Conservation (phyloP, 2,329 filamentous ascomycete species). For the Ambrosiella cleistominuta region DNA sequence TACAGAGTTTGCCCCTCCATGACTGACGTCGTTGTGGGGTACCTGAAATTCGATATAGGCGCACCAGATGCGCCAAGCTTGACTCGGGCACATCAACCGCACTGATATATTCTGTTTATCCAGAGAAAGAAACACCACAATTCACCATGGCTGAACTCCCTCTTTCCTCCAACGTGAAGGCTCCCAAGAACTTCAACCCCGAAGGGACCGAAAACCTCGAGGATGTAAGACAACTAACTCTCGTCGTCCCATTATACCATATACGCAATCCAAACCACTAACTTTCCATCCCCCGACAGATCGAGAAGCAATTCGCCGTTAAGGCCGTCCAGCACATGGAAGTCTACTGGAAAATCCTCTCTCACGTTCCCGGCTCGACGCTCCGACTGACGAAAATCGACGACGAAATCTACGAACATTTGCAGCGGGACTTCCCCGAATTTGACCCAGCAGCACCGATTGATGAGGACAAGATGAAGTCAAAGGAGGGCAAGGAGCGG, state of each 20-base stretch:
- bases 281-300: constrained; percentile 32
- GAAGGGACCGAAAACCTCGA: constrained; percentile 37
- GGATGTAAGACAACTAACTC: constrained; percentile 27
- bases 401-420: constrained; percentile 83
- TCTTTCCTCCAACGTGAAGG: constrained; percentile 3
- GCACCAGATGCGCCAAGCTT: not conserved
- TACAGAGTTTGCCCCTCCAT: constrained; percentile 10
- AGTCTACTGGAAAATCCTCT: constrained; percentile 92
- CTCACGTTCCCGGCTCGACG: constrained; percentile 74
- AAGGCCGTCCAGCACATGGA: constrained; percentile 94
- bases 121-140: not conserved
- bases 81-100: no score
- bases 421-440: constrained; percentile 76
- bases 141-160: constrained; percentile 11
- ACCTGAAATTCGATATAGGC: not conserved
- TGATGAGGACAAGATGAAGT: constrained; percentile 93
- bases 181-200: constrained; percentile 30
- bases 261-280: not conserved
- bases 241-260: not conserved
- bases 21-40: not conserved
- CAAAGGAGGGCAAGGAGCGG: constrained; percentile 78
- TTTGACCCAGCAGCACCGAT: constrained; percentile 70
- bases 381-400: constrained; percentile 86
- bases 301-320: constrained; percentile 98
- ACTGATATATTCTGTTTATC: not conserved